These are phyloP conservation scores for Aphanocladium album DNA, from an alignment of 2,329 filamentous ascomycete species.

Conservation along the genomic window DNA sequence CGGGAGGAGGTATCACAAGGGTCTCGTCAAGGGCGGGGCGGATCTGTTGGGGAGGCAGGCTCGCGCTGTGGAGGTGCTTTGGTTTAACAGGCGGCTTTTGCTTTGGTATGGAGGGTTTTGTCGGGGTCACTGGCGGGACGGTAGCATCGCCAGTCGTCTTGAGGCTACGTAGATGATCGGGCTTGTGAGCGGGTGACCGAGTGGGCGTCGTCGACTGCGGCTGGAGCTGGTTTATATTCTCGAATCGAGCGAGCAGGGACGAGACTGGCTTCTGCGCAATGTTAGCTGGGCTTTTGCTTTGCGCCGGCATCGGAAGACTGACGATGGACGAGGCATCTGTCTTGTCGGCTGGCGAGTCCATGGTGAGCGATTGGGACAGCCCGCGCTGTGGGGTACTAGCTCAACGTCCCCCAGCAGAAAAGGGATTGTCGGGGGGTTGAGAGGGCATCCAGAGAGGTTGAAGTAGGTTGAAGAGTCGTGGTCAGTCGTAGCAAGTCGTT, in stretches of 20 bases:
- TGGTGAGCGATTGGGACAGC: conserved; percentile 1
- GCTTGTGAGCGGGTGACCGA: conserved; percentile 38
- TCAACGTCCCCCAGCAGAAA: not conserved
- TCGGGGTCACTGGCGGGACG: conserved; percentile 25
- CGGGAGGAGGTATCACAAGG: conserved; percentile 50
- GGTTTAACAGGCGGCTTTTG: conserved; percentile 38
- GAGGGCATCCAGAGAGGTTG: not conserved
- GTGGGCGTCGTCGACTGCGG: conserved; percentile 22
- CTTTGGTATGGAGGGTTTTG: conserved; percentile 27
- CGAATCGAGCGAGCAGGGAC: conserved; percentile 74
- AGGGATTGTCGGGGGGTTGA: not conserved
- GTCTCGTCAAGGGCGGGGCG: conserved; percentile 23
- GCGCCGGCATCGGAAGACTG: conserved; percentile 26
- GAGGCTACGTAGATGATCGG: conserved; percentile 37
- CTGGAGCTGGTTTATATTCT: conserved; percentile 53
- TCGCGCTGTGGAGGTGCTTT: conserved; percentile 16
- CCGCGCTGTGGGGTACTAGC: conserved; percentile 2
- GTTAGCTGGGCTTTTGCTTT: conserved; percentile 19
- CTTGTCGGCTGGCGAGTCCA: conserved; percentile 41
- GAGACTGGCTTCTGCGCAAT: conserved; percentile 67
- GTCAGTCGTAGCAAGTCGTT: not conserved
- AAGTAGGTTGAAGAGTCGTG: not conserved
- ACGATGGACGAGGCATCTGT: conserved; percentile 75
- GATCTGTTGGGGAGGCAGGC: conserved; percentile 13
- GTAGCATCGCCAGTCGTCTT: conserved; percentile 33